phyloP scores from a whole-genome alignment of 306 rosid genomes.

The Prosopis cineraria region DNA sequence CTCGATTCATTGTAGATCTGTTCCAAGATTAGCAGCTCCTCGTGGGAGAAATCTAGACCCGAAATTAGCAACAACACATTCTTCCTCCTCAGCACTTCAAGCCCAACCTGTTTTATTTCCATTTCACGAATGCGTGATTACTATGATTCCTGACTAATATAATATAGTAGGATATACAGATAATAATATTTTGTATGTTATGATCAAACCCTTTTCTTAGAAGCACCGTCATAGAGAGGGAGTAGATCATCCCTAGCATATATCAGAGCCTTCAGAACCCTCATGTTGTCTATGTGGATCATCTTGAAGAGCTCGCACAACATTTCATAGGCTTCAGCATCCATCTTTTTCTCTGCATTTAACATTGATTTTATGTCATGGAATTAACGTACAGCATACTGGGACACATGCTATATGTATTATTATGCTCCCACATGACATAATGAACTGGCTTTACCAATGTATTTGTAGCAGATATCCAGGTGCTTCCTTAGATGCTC shows the following conservation, averaged over 20 bases:
- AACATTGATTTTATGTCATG: slow-evolving; percentile 14
- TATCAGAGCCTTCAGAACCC: slow-evolving; percentile 59
- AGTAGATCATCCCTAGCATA: slow-evolving; percentile 52
- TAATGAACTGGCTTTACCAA: slow-evolving; percentile 41
- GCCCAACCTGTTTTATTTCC: slow-evolving; percentile 52
- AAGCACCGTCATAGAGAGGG: slow-evolving; percentile 60
- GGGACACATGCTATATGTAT: neutral
- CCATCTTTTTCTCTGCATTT: slow-evolving; percentile 52
- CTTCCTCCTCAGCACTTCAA: slow-evolving; percentile 68
- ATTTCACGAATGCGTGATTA: slow-evolving; percentile 14
- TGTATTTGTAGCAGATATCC: slow-evolving; percentile 39
- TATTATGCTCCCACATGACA: neutral
- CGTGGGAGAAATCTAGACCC: slow-evolving; percentile 54
- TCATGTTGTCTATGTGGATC: slow-evolving; percentile 62
- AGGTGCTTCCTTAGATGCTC: slow-evolving; percentile 57
- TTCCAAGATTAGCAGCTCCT: slow-evolving; percentile 62
- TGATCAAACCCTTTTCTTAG: slow-evolving; percentile 57
- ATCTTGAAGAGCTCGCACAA: slow-evolving; percentile 42
- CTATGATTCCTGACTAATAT: neutral
- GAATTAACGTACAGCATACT: neutral
- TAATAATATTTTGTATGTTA: neutral
- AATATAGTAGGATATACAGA: neutral
- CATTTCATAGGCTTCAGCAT: slow-evolving; percentile 49
- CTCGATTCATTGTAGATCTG: slow-evolving; percentile 63
- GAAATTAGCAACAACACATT: slow-evolving; percentile 65